Evolutionary conservation across 352 stramenopile genomes (phyloP).

Genomic region (Thraustochytrium sp.): DNA sequence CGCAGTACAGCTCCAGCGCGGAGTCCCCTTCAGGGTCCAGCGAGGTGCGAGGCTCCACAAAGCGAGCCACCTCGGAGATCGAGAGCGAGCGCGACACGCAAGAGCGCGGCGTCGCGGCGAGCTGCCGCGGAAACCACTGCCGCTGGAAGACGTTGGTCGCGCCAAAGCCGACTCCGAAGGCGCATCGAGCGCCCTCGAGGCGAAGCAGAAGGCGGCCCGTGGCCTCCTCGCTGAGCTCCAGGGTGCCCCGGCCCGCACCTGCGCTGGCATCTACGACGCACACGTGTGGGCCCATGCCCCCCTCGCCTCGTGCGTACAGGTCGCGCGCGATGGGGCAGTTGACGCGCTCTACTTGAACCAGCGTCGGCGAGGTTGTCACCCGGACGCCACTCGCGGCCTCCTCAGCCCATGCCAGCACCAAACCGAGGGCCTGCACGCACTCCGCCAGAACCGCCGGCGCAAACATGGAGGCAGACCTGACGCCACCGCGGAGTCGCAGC

Average conservation of each 20-base stretch:
- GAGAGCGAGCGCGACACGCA: not conserved
- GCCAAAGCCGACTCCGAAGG: not conserved
- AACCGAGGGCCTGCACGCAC: not conserved
- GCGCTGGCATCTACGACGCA: not conserved
- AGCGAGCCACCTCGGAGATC: not conserved
- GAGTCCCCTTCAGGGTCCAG: not conserved
- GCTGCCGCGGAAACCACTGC: not conserved
- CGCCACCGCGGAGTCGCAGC: too few relatives aligned
- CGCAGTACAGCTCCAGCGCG: constrained; percentile 2
- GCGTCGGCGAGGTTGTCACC: not conserved
- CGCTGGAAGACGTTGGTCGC: not conserved
- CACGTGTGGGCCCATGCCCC: not conserved
- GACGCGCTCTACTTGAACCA: not conserved
- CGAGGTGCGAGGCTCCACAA: not conserved
- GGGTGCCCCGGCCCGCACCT: too few relatives aligned
- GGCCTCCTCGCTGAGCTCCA: not conserved
- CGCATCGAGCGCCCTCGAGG: not conserved
- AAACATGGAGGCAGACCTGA: too few relatives aligned
- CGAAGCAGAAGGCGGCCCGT: not conserved
- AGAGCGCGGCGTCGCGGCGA: not conserved
- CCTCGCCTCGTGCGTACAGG: too few relatives aligned
- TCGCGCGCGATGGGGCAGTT: not conserved
- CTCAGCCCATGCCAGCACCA: not conserved
- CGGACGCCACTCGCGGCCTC: not conserved
- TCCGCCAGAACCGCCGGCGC: not conserved